Evolutionary conservation across 169 alveolate genomes (phyloP).

Genomic region (Eimeria necatrix): DNA sequence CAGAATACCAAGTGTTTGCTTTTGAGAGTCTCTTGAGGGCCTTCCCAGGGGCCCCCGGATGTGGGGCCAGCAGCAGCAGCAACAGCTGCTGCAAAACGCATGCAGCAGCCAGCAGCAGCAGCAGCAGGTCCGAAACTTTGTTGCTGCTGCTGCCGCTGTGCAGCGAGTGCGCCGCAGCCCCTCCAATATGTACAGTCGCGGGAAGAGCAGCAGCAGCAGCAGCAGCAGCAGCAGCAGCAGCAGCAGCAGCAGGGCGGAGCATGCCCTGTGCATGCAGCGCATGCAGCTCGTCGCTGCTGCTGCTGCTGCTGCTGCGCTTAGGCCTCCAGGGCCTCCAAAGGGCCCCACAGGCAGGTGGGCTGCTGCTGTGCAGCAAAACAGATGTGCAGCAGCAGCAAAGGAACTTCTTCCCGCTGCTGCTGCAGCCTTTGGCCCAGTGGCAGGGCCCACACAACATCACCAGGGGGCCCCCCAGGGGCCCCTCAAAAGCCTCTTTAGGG

Average conservation of each 20-base stretch:
- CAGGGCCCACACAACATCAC: neutral
- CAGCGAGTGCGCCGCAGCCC: constrained; percentile 20
- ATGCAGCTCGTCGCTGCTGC: constrained; percentile 42
- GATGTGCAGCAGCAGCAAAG: constrained; percentile 11
- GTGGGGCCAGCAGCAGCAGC: constrained; percentile 10
- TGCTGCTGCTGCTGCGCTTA: constrained; percentile 56
- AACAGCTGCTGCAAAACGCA: neutral
- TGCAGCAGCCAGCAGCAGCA: neutral
- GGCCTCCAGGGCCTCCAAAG: neutral
- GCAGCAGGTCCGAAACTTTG: neutral
- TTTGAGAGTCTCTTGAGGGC: neutral
- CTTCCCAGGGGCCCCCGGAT: neutral
- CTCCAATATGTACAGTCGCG: neutral
- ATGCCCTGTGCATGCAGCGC: neutral
- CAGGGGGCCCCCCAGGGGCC: neutral
- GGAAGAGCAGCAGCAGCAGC: neutral
- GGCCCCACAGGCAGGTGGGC: neutral
- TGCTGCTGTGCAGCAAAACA: constrained; percentile 1
- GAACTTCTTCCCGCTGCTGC: constrained; percentile 9
- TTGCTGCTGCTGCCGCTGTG: constrained; percentile 53
- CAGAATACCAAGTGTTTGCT: neutral
- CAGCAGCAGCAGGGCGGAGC: neutral
- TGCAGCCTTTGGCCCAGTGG: neutral
- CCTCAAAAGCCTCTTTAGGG: neutral
- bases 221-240: neutral